Base-by-base conservation (phyloP, 495 filamentous ascomycete genomes). In the Cetradonia linearis region DNA sequence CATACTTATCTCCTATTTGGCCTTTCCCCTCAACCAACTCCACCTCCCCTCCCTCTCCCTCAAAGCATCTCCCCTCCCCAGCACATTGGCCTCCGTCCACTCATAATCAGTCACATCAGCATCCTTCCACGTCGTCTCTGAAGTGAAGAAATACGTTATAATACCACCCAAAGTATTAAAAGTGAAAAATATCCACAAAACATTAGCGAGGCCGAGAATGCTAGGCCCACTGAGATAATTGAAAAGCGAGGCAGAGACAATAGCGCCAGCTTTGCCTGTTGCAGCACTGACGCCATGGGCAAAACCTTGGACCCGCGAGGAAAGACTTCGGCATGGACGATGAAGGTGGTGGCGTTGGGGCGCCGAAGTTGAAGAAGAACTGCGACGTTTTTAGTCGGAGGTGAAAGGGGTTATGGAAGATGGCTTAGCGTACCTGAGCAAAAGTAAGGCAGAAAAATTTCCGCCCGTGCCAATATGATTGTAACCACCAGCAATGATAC, bases 401-500 rank as follows among this genome's bases (percentile, higher is more conserved):
- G 23, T n/a, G 47, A 1, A 37, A 27, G 27, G 25, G 7, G 30
- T 20, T 60, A 20, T 27, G 20, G 27, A 25, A 23, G 49, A n/a
- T 38, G 20, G 7, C 18, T 14, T 42, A 7, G 37, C 33, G 10
- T 57, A 66, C 56, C 40, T 73, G 71, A 9, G 65, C 65, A 44
- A 73, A 55, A 1, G 68, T 64, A 44, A 73, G 65, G 20, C 69
- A 64, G 5, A 67, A 61, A 60, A 73, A 71, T 46, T 67, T 60
- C 70, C 70, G 2, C 56, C 70, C 3, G 71, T 71, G n/a, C 65
- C 63, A 3, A 70, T 68, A 55, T 67, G 63, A 14, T 63, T 62
- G 52, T 56, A 69, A 58, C 57, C 71, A 14, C 71, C 72, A 7
- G 71, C 70, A 55, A 70, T 68, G 33, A 74, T 66, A 5, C 66